These are phyloP conservation scores for Choanephora cucurbitarum DNA, from an alignment of 371 early-diverging fungal genomes.

Conservation along the genomic window DNA sequence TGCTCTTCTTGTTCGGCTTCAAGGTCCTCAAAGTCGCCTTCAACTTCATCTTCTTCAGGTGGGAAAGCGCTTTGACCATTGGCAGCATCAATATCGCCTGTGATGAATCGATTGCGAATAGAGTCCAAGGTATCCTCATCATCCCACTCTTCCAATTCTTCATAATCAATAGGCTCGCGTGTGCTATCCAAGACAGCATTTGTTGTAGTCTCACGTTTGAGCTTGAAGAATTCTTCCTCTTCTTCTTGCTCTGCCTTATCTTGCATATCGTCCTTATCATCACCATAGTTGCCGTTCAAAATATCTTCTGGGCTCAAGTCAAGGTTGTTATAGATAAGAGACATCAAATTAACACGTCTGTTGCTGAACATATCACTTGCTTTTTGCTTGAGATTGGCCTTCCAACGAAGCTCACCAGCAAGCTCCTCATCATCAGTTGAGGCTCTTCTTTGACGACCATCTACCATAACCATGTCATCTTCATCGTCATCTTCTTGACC, in stretches of 20 bases:
- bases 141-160: constrained; percentile 69
- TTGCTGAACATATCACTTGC: constrained; percentile 64
- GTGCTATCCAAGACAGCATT: constrained; percentile 66
- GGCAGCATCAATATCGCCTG: constrained; percentile 61
- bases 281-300: constrained; percentile 42
- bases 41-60: constrained; percentile 60
- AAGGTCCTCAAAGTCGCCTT: constrained; percentile 93
- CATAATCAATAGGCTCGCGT: constrained; percentile 57
- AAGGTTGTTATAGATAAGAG: constrained; percentile 75
- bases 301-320: constrained; percentile 62
- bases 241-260: constrained; percentile 64
- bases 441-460: constrained; percentile 35
- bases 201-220: constrained; percentile 47
- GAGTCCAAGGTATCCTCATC: constrained; percentile 74
- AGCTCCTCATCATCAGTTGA: constrained; percentile 49
- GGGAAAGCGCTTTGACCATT: constrained; percentile 41
- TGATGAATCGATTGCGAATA: constrained; percentile 82
- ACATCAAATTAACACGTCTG: constrained; percentile 81
- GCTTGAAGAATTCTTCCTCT: constrained; percentile 68
- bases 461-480: constrained; percentile 49
- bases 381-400: constrained; percentile 69
- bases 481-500: constrained; percentile 54
- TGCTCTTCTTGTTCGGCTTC: constrained; percentile 60
- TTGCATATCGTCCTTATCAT: constrained; percentile 45
- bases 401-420: constrained; percentile 74